Percentiles rank a stretch among this genome's conserved stretches.
phyloP scores from a whole-genome alignment of 2,329 filamentous ascomycete species.

The Ophiosphaerella korrae region DNA sequence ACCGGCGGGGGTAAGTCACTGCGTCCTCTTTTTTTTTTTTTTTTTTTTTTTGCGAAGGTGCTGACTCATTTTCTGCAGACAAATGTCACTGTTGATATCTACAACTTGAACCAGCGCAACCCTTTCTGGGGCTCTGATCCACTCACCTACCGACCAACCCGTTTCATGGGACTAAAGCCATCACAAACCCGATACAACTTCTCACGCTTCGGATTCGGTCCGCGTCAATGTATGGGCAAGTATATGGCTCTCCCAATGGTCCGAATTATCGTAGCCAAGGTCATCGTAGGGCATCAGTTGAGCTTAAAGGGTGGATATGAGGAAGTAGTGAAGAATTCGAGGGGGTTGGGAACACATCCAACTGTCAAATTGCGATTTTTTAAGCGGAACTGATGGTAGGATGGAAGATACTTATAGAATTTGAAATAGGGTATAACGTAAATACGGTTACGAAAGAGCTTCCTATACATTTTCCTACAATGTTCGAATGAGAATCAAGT shows the following conservation, averaged over 20 bases:
- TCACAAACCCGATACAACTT: conserved; percentile 39
- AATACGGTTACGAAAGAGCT: no score
- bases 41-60: background rate
- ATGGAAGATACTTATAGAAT: no score
- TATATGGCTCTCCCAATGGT: conserved; percentile 14
- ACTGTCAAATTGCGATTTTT: background rate
- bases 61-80: conserved; percentile 16
- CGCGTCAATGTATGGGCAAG: conserved; percentile 51
- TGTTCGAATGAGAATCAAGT: no score
- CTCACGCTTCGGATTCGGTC: conserved; percentile 54
- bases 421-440: no score
- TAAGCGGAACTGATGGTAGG: no score
- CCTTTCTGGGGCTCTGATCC: conserved; percentile 48
- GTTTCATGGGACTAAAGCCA: conserved; percentile 11
- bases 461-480: no score
- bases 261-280: background rate
- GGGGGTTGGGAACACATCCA: background rate
- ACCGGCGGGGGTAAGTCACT: conserved; percentile 21
- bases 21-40: no score
- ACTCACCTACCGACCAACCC: conserved; percentile 39
- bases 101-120: conserved; percentile 50
- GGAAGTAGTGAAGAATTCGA: background rate
- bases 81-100: conserved; percentile 51
- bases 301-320: background rate
- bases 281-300: background rate